Evolutionary conservation across 2,329 filamentous ascomycete genomes (phyloP).

Genomic region (Graphilbum sp.): DNA sequence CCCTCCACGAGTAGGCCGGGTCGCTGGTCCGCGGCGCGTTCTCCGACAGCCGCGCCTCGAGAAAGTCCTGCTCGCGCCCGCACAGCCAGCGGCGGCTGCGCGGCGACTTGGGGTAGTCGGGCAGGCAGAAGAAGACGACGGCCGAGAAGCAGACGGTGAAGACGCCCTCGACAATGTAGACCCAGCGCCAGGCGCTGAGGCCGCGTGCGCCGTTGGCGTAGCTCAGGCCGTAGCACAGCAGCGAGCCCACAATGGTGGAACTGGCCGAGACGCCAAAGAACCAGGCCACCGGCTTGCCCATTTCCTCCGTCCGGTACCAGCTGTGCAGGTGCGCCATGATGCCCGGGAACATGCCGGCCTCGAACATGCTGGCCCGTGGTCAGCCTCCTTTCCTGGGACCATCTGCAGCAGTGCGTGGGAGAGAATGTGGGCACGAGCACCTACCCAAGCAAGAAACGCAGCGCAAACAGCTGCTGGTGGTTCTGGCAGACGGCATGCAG

Average conservation of each 20-base stretch:
- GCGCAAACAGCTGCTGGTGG: slow-evolving; percentile 19
- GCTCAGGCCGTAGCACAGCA: slow-evolving; percentile 22
- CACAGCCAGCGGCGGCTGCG: slow-evolving; percentile 4
- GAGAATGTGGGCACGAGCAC: neutral
- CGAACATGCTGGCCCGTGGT: slow-evolving; percentile 14
- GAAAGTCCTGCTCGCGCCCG: slow-evolving; percentile 5
- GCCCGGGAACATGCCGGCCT: slow-evolving; percentile 25
- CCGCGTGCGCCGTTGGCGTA: slow-evolving; percentile 26
- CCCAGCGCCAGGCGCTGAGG: slow-evolving; percentile 6
- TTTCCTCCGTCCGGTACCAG: slow-evolving; percentile 29
- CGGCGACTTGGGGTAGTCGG: slow-evolving; percentile 31
- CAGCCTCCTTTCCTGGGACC: no score
- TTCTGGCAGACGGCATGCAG: slow-evolving; percentile 22
- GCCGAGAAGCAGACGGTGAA: slow-evolving; percentile 8
- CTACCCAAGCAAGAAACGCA: slow-evolving; percentile 21
- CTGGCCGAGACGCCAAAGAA: slow-evolving; percentile 22
- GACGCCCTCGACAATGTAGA: slow-evolving; percentile 5
- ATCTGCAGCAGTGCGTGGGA: no score
- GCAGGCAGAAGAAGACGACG: slow-evolving; percentile 24
- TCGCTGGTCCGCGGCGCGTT: slow-evolving; percentile 12
- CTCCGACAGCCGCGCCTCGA: slow-evolving; percentile 6
- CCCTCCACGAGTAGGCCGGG: slow-evolving; percentile 17
- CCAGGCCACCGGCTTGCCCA: slow-evolving; percentile 23
- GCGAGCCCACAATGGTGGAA: slow-evolving; percentile 18
- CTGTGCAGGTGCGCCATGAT: slow-evolving; percentile 23